Conservation (phyloP, 306 rosid genomes). For the Casuarina glauca region DNA sequence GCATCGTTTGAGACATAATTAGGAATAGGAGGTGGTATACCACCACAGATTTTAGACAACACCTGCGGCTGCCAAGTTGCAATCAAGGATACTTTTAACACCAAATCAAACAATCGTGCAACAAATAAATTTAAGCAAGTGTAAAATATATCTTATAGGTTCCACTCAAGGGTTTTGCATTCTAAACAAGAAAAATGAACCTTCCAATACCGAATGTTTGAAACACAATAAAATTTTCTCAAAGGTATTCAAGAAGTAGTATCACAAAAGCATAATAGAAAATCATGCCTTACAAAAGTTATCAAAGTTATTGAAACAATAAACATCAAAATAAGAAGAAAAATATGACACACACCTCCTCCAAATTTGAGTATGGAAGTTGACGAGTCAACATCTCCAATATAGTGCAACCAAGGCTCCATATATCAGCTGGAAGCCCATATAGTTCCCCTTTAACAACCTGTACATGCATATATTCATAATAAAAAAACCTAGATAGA, state of each 20-base stretch:
- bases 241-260: not conserved
- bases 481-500: slow-evolving; percentile 5
- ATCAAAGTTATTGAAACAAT: slow-evolving; percentile 4
- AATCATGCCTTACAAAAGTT: not conserved
- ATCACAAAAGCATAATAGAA: not conserved
- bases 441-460: slow-evolving; percentile 14
- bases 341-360: slow-evolving; percentile 50
- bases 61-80: slow-evolving; percentile 70
- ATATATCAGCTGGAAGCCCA: slow-evolving; percentile 90
- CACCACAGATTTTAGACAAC: slow-evolving; percentile 75
- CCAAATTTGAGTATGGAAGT: slow-evolving; percentile 68
- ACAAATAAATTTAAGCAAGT: slow-evolving; percentile 1
- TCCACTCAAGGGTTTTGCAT: not conserved
- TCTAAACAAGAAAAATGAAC: not conserved
- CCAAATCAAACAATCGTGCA: slow-evolving; percentile 18
- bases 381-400: slow-evolving; percentile 82
- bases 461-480: slow-evolving; percentile 11
- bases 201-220: not conserved
- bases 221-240: not conserved
- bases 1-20: slow-evolving; percentile 78
- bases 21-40: slow-evolving; percentile 64
- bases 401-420: slow-evolving; percentile 99
- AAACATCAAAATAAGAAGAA: slow-evolving; percentile 10
- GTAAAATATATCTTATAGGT: not conserved
- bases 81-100: slow-evolving; percentile 24